Evolutionary conservation across 1,284 basidiomycete genomes (phyloP), one percentile per base, ranked within the genome.

Genomic region (Tylopilus sp.): DNA sequence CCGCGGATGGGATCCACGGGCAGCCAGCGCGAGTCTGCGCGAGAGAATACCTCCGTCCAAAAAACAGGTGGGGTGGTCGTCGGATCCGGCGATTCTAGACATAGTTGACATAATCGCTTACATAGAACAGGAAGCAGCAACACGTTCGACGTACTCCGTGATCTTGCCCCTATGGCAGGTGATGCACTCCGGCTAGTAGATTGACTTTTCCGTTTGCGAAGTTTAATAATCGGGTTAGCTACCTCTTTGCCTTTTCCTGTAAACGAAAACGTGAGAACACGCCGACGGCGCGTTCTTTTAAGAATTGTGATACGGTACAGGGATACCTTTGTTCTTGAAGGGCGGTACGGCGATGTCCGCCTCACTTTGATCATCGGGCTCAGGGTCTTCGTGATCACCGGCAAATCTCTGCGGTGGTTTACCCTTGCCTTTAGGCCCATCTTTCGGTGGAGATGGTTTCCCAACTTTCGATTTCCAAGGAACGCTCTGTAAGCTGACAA

Each of bases 11-110:
- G 92, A 67, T 99, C 97, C 36, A 98, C 86, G 0, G 93, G 88
- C 16, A 98, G 74, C 96, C 96, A 99, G 35, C 85, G 83, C 39
- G 82, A 84, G 69, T 97, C 94, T 1, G 94, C 84, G 16, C 91
- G 84, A 25, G 91, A 95, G 69, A 95, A 99, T 0, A 97, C 91
- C 68, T 99, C 97, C 1, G 91, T 92, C 97, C 96, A 99, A 68
- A 95, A 92, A 3, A 96, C 86, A 0, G 96, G 97, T 2, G 94
- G 88, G n/a, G 82, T 77, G 29, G 61, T 71, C 19, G 68, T 71
- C 33, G 83, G 84, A 65, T 85, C 77, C 11, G 71, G 67, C 25
- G 58, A 71, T 74, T 56, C 65, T 68, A 18, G 41, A 52, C 13
- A 44, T 15, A 39, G 41, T 52, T 55, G 50, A 57, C 57, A 65